A percentile compares a stretch with the other conserved stretches of the same genome.
Conservation (phyloP, 768 basidiomycete species). For the Lepiota brunneoincarnata region DNA sequence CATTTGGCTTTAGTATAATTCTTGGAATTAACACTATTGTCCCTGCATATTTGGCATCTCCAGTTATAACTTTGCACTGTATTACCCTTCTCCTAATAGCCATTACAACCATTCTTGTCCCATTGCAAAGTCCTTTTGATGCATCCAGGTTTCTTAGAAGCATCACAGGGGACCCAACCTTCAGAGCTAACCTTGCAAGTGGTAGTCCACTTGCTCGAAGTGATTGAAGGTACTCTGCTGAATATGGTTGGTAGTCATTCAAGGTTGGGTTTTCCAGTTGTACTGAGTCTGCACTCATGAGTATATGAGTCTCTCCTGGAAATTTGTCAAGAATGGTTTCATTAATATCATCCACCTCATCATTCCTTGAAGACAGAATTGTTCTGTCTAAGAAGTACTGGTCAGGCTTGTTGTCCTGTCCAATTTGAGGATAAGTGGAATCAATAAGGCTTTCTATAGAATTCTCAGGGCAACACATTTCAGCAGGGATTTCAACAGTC, state of each 20-base stretch:
- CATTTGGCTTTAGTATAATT: no score
- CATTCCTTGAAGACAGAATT: no score
- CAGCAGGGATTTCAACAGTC: no score
- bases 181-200: background rate
- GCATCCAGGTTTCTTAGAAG: constrained; percentile 28
- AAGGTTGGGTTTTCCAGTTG: background rate
- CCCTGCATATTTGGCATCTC: constrained; percentile 29
- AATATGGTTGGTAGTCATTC: background rate
- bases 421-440: no score
- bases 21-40: no score
- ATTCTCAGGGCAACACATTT: no score
- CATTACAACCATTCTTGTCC: constrained; percentile 22
- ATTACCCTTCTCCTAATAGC: constrained; percentile 20
- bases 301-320: no score
- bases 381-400: no score
- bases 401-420: no score
- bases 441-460: no score
- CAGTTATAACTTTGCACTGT: constrained; percentile 31
- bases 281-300: background rate
- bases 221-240: background rate
- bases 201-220: background rate
- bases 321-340: no score
- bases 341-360: no score
- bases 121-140: constrained; percentile 26
- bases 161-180: constrained; percentile 23